Base-by-base conservation (phyloP, 768 basidiomycete species). In the Agaricus sinodeliciosus region DNA sequence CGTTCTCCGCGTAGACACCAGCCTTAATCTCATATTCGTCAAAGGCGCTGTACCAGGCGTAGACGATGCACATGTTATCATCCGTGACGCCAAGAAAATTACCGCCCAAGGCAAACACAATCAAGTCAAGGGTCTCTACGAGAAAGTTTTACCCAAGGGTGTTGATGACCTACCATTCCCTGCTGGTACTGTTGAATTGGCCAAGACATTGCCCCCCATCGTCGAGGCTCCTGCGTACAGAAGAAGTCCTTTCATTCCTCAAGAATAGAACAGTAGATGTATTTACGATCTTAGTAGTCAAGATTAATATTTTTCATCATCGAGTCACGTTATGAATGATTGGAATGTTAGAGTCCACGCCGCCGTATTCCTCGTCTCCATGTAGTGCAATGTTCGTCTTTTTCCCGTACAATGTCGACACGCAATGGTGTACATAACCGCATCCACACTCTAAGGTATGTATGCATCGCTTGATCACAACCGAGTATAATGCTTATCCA, bases 31-130 rank as follows among this genome's bases (percentile, higher is more conserved):
- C 49, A 75, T 99, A 52, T 98, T 87, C 67, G 84, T 99, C 49
- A 82, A 85, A 53, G 96, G 96, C n/a, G 80, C 84, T 37, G 82
- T 98, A 2, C 93, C 96, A 2, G 96, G 96, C 5, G 66, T 87
- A 8, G 93, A 96, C 60, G 85, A 94, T 59, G 86, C 88, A 0
- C 90, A 90, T 52, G 87, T 99, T 18, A 69, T 90, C 47, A 71
- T 99, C 43, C 78, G 80, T 9, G 96, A 99, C 65, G 87, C 94
- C 19, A 91, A 93, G 72, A 94, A 94, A 78, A 90, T 83, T 63
- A 73, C 92, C 72, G 63, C 78, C 18, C 62, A 80, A 34, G 78
- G 84, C 3, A 74, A 69, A 51, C 80, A 81, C 59, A 83, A 87
- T 58, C 80, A 85, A 58, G 78, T 77, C 18, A 83, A 85, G 60